These are phyloP conservation scores for Sisymbrium altissimum DNA, from an alignment of 345 rosid species.

Conservation along the genomic window DNA sequence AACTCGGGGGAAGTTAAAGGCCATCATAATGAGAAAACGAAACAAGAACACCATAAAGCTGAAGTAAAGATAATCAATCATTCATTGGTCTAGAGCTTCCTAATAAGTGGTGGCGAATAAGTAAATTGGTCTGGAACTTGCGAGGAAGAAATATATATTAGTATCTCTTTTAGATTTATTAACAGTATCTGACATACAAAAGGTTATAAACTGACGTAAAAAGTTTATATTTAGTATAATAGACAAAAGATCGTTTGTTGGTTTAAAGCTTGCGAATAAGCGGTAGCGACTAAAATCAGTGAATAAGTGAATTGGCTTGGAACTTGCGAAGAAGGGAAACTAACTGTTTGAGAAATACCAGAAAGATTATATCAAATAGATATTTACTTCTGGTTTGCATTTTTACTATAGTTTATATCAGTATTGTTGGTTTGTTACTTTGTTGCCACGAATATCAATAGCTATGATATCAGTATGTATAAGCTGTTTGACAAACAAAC, in stretches of 20 bases:
- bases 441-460: too few species aligned
- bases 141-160: too few species aligned
- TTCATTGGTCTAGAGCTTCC: not conserved
- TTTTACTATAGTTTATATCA: not conserved
- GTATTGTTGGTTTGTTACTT: not conserved
- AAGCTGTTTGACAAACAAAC: too few species aligned
- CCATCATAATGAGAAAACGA: conserved; percentile 21
- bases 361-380: too few species aligned
- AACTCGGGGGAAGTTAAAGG: conserved; percentile 2
- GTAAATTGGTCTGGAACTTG: not conserved
- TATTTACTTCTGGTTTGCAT: too few species aligned
- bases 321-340: not conserved
- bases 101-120: not conserved
- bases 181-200: too few species aligned
- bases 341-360: not conserved
- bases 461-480: too few species aligned
- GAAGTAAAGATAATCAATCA: not conserved
- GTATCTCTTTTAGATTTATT: too few species aligned
- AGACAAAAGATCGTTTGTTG: too few species aligned
- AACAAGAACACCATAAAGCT: not conserved
- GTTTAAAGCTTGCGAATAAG: not conserved
- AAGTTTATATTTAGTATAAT: too few species aligned
- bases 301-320: not conserved
- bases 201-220: too few species aligned
- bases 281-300: not conserved